Base-by-base conservation (phyloP, 2,329 filamentous ascomycete species). In the Aschersonia sp. region DNA sequence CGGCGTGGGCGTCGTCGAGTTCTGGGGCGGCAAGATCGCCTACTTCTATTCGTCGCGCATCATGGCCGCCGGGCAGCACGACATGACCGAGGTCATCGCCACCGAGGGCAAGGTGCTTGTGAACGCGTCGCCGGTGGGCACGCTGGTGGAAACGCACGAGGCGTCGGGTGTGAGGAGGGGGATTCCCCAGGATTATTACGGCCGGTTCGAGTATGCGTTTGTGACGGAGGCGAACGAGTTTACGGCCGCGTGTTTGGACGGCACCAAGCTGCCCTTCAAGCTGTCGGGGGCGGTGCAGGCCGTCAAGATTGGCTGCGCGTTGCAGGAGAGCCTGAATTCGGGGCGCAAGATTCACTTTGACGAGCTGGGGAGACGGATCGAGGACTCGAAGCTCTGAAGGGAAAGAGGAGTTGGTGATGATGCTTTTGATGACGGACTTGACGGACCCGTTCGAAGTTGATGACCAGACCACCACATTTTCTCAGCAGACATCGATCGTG, bases 41-140 rank as follows among this genome's bases (percentile, higher is more conserved):
- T 80, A 83, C 58, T 75, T 82, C 51, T 84, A 80, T 59, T 72
- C 70, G 32, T 75, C 69, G 3, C 71, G 80, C n/a, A 84, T 83
- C 76, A 84, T 84, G 75, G 77, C 80, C 0, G 74, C 77, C 0
- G 81, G 82, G 0, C 80, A 84, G 60, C 75, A 83, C 52, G 81
- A 84, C 56, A 75, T 72, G 56, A 82, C 80, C 0, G 79, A 84
- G 62, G 73, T 85, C 51, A 80, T 84, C 48, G 81, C 80, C 6
- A 84, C 80, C 0, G 70, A 74, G 51, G 80, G 81, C 43, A 84
- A 83, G 59, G 57, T 84, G 2, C 63, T 70, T 0, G 66, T 84
- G 52, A 84, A 84, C 54, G 70, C 67, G 20, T 74, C 80, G 53
- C 80, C 80, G 4, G 63, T 66, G 44, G 63, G 61, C 2, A 74